Evolutionary conservation across 1,139 yeast genomes (phyloP), one percentile per base, ranked within the genome.

Genomic region (Kodamaea anthophila): DNA sequence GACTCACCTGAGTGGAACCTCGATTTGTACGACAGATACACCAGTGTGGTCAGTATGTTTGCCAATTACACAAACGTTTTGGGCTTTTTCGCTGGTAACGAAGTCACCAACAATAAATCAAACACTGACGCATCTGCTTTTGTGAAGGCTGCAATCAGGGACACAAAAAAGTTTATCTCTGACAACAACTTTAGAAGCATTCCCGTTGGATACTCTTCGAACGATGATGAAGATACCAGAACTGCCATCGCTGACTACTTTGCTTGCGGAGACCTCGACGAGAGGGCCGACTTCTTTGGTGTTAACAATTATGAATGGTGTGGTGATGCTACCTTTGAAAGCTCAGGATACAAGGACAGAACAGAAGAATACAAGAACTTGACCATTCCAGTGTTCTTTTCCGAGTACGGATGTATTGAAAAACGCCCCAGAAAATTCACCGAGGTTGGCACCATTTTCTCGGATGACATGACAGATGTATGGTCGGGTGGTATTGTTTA

Each of bases 61-160:
- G 76, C 79, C 47, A 69, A 76, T 46, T 88, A 84, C 59, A 78
- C 94, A 34, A 88, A 88, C 52, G 69, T 85, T 9, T 60, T 87
- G 39, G 97, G 95, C n/a, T 86, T 86, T 65, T 80, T 88, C 51
- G 77, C 94, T 26, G 96, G 96, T 49, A 88, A 88, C 53, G 96
- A 88, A 64, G 82, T 88, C 37, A 79, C 91, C 48, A 65, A 64
- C 44, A 53, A 53, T 32, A 48, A 45, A 12, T 38, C 57, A 21
- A 87, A 88, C 55, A 62, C 72, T 23, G 65, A 53, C 34, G 64
- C 71, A 14, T 74, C 93, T 21, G 95, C 96, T 3, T 88, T 82
- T 51, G 74, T 88, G 38, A 80, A 93, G 56, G 96, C 96, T 26
- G 85, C 93, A 20, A 79, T 85, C 46, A 79, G 97, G 57, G 97